phyloP scores from a whole-genome alignment of 306 rosid species.

The Prunus mume region DNA sequence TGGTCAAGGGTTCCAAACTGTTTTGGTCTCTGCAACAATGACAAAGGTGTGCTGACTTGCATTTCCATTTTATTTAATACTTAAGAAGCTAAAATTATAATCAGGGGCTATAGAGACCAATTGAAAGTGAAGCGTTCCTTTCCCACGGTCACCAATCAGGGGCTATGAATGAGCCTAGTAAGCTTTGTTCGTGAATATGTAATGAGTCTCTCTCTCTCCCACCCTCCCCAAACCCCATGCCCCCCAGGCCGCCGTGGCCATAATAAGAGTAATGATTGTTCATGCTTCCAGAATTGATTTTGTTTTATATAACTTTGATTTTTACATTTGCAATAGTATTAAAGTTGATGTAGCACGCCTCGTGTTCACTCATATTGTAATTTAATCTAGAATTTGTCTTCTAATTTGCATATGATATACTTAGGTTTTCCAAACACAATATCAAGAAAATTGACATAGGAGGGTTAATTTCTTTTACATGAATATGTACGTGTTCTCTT shows the following conservation, averaged over 20 bases:
- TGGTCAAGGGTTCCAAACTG: slow-evolving; percentile 76
- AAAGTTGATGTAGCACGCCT: background rate
- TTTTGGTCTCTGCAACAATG: slow-evolving; percentile 95
- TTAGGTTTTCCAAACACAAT: background rate
- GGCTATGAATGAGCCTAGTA: background rate
- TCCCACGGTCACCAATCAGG: background rate
- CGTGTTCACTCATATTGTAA: background rate
- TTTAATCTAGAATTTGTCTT: background rate
- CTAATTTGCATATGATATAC: background rate
- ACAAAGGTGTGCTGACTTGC: slow-evolving; percentile 54
- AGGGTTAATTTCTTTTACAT: too few species aligned
- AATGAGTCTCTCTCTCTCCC: background rate
- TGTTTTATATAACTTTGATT: background rate
- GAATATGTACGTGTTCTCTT: too few species aligned
- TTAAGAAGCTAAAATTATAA: background rate
- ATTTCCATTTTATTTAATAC: slow-evolving; percentile 18
- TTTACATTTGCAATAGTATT: background rate
- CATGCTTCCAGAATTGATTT: background rate
- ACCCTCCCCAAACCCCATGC: too few species aligned
- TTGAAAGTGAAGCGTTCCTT: background rate
- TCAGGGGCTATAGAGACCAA: background rate
- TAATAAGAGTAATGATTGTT: too few species aligned
- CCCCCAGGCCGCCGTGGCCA: too few species aligned
- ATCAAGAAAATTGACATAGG: background rate
- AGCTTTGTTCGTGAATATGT: background rate